phyloP scores from a whole-genome alignment of 1,284 basidiomycete genomes.

The Trichosporon ovoides region DNA sequence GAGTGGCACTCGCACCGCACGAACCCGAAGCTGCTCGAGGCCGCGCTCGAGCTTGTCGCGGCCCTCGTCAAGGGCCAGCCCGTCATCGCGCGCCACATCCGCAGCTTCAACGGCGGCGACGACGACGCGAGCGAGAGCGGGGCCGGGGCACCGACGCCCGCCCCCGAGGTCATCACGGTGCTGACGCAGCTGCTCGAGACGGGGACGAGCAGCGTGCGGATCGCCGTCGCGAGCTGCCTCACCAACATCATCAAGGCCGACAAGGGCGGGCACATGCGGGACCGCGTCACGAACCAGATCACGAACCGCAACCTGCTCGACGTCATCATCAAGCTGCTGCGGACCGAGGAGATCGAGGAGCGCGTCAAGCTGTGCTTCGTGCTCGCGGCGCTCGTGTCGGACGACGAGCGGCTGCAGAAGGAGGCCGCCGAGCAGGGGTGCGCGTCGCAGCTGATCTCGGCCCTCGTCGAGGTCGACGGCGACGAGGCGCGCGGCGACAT shows the following conservation, averaged over 20 bases:
- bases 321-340: conserved; percentile 31
- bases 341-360: conserved; percentile 34
- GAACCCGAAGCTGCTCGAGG: conserved; percentile 61
- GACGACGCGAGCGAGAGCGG: conserved; percentile 9
- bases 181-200: conserved; percentile 32
- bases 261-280: conserved; percentile 20
- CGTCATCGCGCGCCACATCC: conserved; percentile 22
- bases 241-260: conserved; percentile 41
- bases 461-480: conserved; percentile 45
- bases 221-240: conserved; percentile 41
- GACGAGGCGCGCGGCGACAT: conserved; percentile 57
- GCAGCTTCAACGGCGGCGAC: conserved; percentile 19
- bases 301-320: conserved; percentile 25
- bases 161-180: conserved; percentile 19
- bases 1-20: conserved; percentile 33
- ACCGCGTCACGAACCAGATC: conserved; percentile 16
- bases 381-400: conserved; percentile 64
- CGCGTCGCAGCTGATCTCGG: conserved; percentile 24
- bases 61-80: conserved; percentile 64
- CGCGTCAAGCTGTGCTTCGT: conserved; percentile 58
- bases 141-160: conserved; percentile 6
- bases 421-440: conserved; percentile 32
- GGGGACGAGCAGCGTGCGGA: conserved; percentile 34
- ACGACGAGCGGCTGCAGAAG: conserved; percentile 61
- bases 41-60: conserved; percentile 63